Evolutionary conservation across 345 rosid genomes (phyloP).

Genomic region (Garcia nutans): DNA sequence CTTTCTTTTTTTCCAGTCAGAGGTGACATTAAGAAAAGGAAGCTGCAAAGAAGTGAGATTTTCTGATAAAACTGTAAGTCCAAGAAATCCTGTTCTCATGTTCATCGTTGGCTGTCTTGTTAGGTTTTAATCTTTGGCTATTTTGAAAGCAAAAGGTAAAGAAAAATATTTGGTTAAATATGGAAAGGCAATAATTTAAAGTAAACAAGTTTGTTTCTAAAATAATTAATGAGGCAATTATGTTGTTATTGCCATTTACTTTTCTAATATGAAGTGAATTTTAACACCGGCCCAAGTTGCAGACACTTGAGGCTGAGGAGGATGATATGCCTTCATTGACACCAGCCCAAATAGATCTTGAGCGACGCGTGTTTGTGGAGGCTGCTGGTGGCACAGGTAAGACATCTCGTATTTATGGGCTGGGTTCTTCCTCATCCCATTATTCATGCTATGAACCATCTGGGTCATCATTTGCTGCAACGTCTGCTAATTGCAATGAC

Average conservation of each 20-base stretch:
- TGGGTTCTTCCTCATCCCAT: no score
- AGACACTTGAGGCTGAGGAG: no score
- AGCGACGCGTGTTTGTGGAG: no score
- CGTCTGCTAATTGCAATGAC: no score
- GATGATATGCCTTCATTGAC: no score
- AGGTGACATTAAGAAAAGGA: conserved; percentile 36
- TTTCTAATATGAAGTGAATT: neutral
- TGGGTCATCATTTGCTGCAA: no score
- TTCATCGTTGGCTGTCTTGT: neutral
- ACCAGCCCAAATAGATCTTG: no score
- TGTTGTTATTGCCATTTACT: neutral
- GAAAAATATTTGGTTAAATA: neutral
- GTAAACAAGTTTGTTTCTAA: neutral
- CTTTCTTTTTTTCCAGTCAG: conserved; percentile 38
- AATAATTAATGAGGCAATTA: neutral
- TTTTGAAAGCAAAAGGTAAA: neutral
- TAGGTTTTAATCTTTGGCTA: neutral
- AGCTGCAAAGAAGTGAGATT: conserved; percentile 73
- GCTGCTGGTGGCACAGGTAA: no score
- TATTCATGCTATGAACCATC: no score
- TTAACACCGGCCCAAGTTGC: no score
- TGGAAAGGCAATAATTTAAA: neutral
- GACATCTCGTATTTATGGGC: no score
- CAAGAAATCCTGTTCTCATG: conserved; percentile 1
- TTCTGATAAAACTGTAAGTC: conserved; percentile 69